Percentiles rank a stretch among this genome's conserved stretches.
Evolutionary conservation across 2,329 filamentous ascomycete species (phyloP).

Genomic region (Penicillium sp.): DNA sequence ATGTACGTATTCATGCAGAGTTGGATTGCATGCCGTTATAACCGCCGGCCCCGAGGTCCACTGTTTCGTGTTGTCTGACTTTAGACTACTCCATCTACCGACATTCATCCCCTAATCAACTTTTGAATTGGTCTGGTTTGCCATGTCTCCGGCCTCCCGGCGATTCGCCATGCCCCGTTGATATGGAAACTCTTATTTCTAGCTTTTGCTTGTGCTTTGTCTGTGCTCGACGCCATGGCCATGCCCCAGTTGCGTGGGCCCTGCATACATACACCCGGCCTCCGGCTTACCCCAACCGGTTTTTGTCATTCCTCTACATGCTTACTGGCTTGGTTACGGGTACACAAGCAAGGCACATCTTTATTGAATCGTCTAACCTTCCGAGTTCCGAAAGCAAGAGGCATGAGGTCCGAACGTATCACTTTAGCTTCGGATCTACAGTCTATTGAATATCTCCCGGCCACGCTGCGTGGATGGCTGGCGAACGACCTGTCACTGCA

Average conservation of each 20-base stretch:
- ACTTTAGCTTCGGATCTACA: neutral
- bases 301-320: neutral
- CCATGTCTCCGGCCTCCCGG: neutral
- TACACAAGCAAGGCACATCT: neutral
- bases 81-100: neutral
- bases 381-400: neutral
- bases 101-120: neutral
- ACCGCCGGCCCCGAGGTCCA: neutral
- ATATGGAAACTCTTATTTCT: neutral
- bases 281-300: neutral
- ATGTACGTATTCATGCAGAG: neutral
- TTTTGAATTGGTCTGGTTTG: neutral
- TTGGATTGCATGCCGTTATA: neutral
- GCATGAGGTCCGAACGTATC: neutral
- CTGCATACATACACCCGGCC: neutral
- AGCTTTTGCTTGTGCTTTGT: neutral
- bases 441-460: conserved; percentile 17
- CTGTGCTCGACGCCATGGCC: neutral
- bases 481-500: conserved; percentile 7
- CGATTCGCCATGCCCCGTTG: neutral
- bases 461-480: conserved; percentile 11
- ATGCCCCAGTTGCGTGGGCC: neutral
- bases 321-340: neutral
- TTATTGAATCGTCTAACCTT: neutral
- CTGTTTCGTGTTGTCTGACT: neutral